Evolutionary conservation across 1,284 basidiomycete species (phyloP).

Genomic region (Ceratobasidium sp.): DNA sequence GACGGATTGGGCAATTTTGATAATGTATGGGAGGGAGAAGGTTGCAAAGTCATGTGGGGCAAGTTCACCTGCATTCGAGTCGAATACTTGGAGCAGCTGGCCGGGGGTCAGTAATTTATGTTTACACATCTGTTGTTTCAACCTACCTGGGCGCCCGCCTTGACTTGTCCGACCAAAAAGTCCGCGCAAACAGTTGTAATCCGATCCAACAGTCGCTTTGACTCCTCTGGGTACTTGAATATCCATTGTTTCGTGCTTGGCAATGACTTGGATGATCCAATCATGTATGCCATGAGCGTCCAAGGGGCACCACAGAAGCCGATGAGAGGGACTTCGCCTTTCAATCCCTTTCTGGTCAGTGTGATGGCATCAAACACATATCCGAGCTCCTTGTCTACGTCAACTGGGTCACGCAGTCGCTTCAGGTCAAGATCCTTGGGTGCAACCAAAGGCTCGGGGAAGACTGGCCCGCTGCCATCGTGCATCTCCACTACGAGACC

Average conservation of each 20-base stretch:
- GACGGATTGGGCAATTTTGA: conserved; percentile 59
- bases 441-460: conserved; percentile 80
- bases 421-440: conserved; percentile 70
- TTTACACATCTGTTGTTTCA: conserved; percentile 1
- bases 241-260: conserved; percentile 92
- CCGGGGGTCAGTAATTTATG: not conserved
- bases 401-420: conserved; percentile 64
- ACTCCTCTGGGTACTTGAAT: conserved; percentile 85
- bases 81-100: conserved; percentile 92
- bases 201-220: conserved; percentile 72
- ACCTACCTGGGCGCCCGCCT: conserved; percentile 89
- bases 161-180: conserved; percentile 87
- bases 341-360: conserved; percentile 74
- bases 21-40: conserved; percentile 56
- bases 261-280: conserved; percentile 86
- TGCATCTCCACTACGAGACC: conserved; percentile 95
- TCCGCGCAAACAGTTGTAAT: conserved; percentile 87
- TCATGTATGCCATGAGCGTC: conserved; percentile 97
- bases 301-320: conserved; percentile 96
- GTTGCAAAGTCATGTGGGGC: conserved; percentile 81
- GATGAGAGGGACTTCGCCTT: conserved; percentile 89
- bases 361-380: conserved; percentile 94
- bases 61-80: conserved; percentile 92
- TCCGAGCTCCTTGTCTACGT: conserved; percentile 80
- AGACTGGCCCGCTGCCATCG: conserved; percentile 74